A percentile compares a stretch with the other conserved stretches of the same genome.
Conservation (phyloP, 129 eudicot genomes). For the Helianthus tuberosus region DNA sequence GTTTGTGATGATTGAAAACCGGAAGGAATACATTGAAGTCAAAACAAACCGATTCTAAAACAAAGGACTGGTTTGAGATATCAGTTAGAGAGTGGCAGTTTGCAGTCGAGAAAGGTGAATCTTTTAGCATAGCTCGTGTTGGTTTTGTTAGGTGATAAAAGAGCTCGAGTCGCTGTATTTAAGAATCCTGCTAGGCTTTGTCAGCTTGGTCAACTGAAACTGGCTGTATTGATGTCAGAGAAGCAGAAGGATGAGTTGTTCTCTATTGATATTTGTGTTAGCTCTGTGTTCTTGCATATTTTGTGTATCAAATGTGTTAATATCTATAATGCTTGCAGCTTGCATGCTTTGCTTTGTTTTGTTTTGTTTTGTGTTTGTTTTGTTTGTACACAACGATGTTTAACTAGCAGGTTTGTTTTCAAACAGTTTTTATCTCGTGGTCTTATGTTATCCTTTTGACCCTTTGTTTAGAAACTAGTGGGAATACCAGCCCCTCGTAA, state of each 20-base stretch:
- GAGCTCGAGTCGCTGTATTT: constrained; percentile 48
- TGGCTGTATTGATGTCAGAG: constrained; percentile 66
- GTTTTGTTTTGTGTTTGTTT: no score
- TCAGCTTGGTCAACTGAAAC: constrained; percentile 71
- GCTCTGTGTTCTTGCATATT: neutral
- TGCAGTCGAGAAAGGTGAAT: constrained; percentile 77
- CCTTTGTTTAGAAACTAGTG: neutral
- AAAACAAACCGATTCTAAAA: constrained; percentile 68
- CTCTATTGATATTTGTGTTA: neutral
- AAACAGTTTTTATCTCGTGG: no score
- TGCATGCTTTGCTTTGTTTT: no score
- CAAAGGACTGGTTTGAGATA: constrained; percentile 76
- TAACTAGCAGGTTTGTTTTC: no score
- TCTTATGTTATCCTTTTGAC: no score
- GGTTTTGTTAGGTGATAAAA: constrained; percentile 43
- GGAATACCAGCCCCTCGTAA: neutral
- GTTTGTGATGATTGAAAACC: constrained; percentile 43
- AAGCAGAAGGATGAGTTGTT: constrained; percentile 18
- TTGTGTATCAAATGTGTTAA: constrained; percentile 1
- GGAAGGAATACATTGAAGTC: constrained; percentile 73
- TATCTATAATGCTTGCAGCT: neutral
- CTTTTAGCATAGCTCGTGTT: constrained; percentile 75
- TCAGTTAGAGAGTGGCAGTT: constrained; percentile 89
- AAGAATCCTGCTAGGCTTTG: constrained; percentile 78
- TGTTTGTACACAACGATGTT: no score